phyloP scores from a whole-genome alignment of 257 asterid species.

The Verbena officinalis region DNA sequence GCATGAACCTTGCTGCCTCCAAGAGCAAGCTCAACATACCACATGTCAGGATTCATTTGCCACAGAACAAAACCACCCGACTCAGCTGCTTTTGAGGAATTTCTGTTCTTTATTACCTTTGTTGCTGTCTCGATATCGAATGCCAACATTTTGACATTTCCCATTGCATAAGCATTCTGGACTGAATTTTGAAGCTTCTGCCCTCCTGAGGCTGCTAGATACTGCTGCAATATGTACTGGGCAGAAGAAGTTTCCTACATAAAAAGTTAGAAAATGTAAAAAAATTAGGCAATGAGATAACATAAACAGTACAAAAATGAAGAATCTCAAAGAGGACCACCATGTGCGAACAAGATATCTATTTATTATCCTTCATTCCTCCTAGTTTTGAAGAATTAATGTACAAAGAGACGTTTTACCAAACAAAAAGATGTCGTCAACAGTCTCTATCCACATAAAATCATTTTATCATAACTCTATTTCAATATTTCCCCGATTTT shows the following conservation, averaged over 20 bases:
- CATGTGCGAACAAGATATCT: slow-evolving; percentile 30
- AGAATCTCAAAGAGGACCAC: slow-evolving; percentile 37
- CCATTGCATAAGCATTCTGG: slow-evolving; percentile 59
- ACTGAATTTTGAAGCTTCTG: slow-evolving; percentile 53
- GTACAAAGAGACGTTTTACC: slow-evolving; percentile 36
- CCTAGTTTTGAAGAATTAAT: slow-evolving; percentile 28
- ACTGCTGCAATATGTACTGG: slow-evolving; percentile 61
- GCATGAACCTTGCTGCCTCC: slow-evolving; percentile 65
- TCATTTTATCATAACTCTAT: slow-evolving; percentile 16
- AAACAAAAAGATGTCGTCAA: slow-evolving; percentile 37
- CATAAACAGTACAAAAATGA: background rate
- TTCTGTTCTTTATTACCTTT: slow-evolving; percentile 48
- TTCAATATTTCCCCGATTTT: slow-evolving; percentile 9
- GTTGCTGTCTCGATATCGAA: slow-evolving; percentile 55
- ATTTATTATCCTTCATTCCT: slow-evolving; percentile 19
- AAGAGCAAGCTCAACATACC: slow-evolving; percentile 61
- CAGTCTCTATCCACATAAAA: slow-evolving; percentile 26
- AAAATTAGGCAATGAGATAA: background rate
- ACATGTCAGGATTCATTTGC: slow-evolving; percentile 68
- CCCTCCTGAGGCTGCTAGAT: slow-evolving; percentile 62
- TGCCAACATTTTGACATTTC: slow-evolving; percentile 60
- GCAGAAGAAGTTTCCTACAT: slow-evolving; percentile 57
- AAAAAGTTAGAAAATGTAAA: background rate
- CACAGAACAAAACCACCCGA: slow-evolving; percentile 59
- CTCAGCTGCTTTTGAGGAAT: slow-evolving; percentile 49